These are phyloP conservation scores for Zoysia pacifica DNA, from an alignment of 176 grass and related monocot species.

Conservation along the genomic window DNA sequence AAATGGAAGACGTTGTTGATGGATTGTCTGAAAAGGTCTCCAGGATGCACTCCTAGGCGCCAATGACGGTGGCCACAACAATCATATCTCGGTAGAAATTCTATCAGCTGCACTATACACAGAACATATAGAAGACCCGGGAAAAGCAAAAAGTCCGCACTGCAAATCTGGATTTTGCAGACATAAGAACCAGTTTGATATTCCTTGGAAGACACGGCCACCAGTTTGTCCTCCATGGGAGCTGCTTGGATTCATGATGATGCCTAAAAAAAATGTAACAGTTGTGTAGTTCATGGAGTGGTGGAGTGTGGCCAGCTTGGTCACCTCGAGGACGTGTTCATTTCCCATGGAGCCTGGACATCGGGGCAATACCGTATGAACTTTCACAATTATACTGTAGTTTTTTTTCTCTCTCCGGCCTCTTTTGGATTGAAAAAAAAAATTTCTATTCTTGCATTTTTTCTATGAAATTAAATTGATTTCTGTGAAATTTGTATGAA, in stretches of 20 bases:
- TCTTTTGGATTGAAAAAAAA: too few relatives aligned
- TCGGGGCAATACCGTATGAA: conserved; percentile 1
- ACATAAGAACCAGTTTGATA: not conserved
- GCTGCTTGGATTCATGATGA: conserved; percentile 29
- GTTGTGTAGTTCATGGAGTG: conserved; percentile 7
- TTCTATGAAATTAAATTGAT: too few relatives aligned
- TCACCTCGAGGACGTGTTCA: not conserved
- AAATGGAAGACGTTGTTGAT: conserved; percentile 48
- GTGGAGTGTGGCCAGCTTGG: not conserved
- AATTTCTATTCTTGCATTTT: too few relatives aligned
- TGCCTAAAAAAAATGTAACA: conserved; percentile 10
- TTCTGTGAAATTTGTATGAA: too few relatives aligned
- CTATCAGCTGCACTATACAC: not conserved
- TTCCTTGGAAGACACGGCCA: not conserved
- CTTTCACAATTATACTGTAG: not conserved
- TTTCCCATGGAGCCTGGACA: conserved; percentile 3
- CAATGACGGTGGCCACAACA: not conserved
- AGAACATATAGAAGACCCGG: not conserved
- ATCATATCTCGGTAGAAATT: not conserved
- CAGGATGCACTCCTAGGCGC: conserved; percentile 44
- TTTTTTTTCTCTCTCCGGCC: too few relatives aligned
- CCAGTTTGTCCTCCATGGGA: not conserved
- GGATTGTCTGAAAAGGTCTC: conserved; percentile 62
- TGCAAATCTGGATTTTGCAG: conserved; percentile 17
- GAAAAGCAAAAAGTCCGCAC: conserved; percentile 5